Evolutionary conservation across 441 rosid genomes (phyloP), one percentile per base, ranked within the genome.

Genomic region (Sinapis alba): DNA sequence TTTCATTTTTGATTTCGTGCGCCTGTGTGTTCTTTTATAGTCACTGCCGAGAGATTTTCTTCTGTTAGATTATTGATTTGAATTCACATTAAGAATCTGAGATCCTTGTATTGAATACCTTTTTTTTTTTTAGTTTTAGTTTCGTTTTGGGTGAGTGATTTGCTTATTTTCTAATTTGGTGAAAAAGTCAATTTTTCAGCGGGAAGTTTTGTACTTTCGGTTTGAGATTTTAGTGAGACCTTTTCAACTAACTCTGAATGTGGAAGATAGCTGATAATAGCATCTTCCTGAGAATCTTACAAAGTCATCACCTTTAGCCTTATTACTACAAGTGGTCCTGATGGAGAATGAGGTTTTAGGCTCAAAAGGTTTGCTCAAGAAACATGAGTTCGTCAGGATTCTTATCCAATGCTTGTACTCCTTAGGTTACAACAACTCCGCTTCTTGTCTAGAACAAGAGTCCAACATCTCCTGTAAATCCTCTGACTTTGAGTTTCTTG

Each of bases 381-480:
- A 80, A 77, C 83, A 83, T 18, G 97, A 94, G 71, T 86, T 94
- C 45, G 59, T 89, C 4, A 82, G 96, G 75, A 74, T 90, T 65
- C 73, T 94, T 26, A 78, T 94, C 61, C 97, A 92, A 65, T 84
- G 89, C 70, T 86, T 94, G 27, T 84, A 89, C 83, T 84, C 97
- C 0, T 81, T 90, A 71, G 97, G 99, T 9, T 92, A 80, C 76
- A 83, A 80, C 20, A 88, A 72, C 51, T 89, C 97, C 13, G 97
- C 92, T 74, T 84, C 87, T 51, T 83, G 85, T 77, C 62, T 92
- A 72, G 97, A 94, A 75, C 50, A 30, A 0, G 97, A 94, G 82
- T 92, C 97, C 0, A 84, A 85, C 43, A 63, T 90, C 65, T 78
- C 74, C 3, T 84, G 65, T 73, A 87, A 86, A 69, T 84, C 92